phyloP scores from a whole-genome alignment of 2,329 filamentous ascomycete genomes.

The Colletotrichum somersetense region DNA sequence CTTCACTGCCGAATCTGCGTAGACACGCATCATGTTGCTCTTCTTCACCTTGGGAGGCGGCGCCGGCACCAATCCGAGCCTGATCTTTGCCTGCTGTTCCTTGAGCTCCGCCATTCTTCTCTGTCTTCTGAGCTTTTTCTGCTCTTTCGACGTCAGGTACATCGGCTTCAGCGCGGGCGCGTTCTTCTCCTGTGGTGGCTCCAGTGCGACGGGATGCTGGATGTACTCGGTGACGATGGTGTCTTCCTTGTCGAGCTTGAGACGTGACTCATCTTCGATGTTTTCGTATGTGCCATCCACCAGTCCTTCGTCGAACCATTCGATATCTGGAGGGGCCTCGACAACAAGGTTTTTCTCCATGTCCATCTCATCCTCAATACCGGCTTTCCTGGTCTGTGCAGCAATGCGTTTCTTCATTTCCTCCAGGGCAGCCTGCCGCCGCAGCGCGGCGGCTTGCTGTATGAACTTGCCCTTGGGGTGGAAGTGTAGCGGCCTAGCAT shows the following conservation, averaged over 20 bases:
- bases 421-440: constrained; percentile 89
- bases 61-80: constrained; percentile 88
- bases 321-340: constrained; percentile 85
- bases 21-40: constrained; percentile 94
- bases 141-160: constrained; percentile 91
- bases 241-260: constrained; percentile 84
- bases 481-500: constrained; percentile 84
- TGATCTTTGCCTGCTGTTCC: constrained; percentile 95
- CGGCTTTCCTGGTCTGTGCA: constrained; percentile 86
- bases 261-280: constrained; percentile 72
- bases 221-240: constrained; percentile 91
- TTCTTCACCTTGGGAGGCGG: constrained; percentile 97
- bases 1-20: constrained; percentile 74
- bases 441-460: constrained; percentile 88
- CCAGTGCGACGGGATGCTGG: constrained; percentile 91
- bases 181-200: constrained; percentile 91
- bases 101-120: constrained; percentile 93
- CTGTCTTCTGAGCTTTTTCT: constrained; percentile 89
- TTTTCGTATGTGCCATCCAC: constrained; percentile 81
- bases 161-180: constrained; percentile 85
- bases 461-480: constrained; percentile 98
- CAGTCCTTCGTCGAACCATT: constrained; percentile 98
- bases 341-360: constrained; percentile 91
- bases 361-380: constrained; percentile 90
- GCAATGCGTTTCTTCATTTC: constrained; percentile 95